Evolutionary conservation across 768 basidiomycete species (phyloP), one percentile per base, ranked within the genome.

Genomic region (Royoungia palumana): DNA sequence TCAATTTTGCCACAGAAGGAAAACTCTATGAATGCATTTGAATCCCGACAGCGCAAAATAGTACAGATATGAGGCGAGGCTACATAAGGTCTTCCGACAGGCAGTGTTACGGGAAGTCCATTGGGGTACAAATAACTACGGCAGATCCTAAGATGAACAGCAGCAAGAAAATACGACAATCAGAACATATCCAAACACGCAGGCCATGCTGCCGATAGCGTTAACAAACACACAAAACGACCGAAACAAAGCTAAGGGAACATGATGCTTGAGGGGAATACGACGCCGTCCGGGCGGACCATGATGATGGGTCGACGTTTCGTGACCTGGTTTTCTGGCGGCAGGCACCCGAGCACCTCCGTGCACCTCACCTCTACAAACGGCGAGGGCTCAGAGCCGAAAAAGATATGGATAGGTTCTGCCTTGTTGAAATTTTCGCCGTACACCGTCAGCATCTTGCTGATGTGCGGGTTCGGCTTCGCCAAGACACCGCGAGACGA

Each of bases 391-490:
- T 90, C 87, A 21, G 83, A 81, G 35, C 92, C 91, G 59, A 94
- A 91, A 76, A 89, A 94, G 44, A 94, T 82, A 38, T 77, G 80
- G 51, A 89, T 75, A 32, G 90, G 88, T 50, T 92, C 88, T 34
- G 78, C 67, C 75, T 91, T 92, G 62, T 78, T 81, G 67, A 94
- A 91, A 71, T 93, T 89, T 70, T 93, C 89, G 49, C 91, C 92
- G 59, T 92, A 89, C 1, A 94, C 75, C 21, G 89, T 93, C 55
- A 93, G 69, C 81, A 89, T 82, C 71, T 90, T 87, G 21, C 80
- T 78, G 30, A 82, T 77, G 58, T 87, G 85, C 22, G 87, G 85
- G 60, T 83, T 87, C 21, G 88, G 86, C 68, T 91, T 88, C 36
- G 85, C 74, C 50, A 89, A 69, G 47, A 83, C 78, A 28, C 79